These are phyloP conservation scores for Phylloporus rhodoxanthus DNA, from an alignment of 768 basidiomycete species.

Conservation along the genomic window DNA sequence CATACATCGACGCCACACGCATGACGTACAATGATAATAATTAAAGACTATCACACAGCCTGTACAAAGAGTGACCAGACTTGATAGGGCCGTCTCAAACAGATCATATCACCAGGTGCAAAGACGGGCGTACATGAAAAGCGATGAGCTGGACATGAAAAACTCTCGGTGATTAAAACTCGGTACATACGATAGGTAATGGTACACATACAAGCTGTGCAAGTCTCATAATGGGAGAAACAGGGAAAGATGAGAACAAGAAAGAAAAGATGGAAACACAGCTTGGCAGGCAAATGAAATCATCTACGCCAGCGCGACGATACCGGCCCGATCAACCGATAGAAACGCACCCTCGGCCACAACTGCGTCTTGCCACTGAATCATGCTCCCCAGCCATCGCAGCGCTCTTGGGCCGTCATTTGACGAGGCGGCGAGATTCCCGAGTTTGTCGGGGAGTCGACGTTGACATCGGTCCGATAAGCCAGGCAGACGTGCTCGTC, in stretches of 20 bases:
- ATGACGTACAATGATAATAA: not conserved
- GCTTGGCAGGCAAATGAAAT: conserved; percentile 1
- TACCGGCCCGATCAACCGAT: conserved; percentile 1
- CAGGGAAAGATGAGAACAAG: not conserved
- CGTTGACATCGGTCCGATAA: not conserved
- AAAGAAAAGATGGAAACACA: conserved; percentile 2
- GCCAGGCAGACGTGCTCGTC: not conserved
- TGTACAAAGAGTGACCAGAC: not conserved
- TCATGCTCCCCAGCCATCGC: conserved; percentile 1
- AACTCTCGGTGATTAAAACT: conserved; percentile 19
- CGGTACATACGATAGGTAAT: conserved; percentile 1
- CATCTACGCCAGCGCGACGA: not conserved
- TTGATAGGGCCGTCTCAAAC: not conserved
- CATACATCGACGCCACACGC: not conserved
- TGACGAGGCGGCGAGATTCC: conserved; percentile 4
- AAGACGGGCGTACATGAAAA: conserved; percentile 5
- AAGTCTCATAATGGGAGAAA: not conserved
- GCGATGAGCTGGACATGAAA: not conserved
- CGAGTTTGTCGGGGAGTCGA: conserved; percentile 2
- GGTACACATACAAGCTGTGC: not conserved
- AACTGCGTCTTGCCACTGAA: not conserved
- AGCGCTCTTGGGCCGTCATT: conserved; percentile 7
- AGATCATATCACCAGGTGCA: not conserved
- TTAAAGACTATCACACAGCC: not conserved
- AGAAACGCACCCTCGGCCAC: not conserved